Base-by-base conservation (phyloP, 495 filamentous ascomycete genomes). In the Aspergillus nidulans region DNA sequence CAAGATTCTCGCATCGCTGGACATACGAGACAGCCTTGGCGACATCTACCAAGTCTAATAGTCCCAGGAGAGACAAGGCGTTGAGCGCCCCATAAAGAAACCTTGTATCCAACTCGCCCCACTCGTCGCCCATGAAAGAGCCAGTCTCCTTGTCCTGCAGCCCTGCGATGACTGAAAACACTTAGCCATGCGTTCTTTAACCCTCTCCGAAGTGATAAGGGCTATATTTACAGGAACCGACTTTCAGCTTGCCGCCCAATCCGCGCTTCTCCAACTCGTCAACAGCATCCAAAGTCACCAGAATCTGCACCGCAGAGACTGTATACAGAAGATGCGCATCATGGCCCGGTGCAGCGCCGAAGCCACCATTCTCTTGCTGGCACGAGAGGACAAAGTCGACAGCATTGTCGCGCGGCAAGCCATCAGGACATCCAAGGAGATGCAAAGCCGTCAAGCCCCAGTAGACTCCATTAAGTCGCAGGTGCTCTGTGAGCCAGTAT, bases 301-400 rank as follows among this genome's bases (percentile, higher is more conserved):
- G 78, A 41, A 97, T 90, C 72, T 98, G 94, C 55, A 98, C 84
- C 19, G 89, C 92, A 59, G 90, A 96, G 57, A 91, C 85, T 7
- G 95, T 97, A 66, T 92, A 96, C 20, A 97, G 80, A 79, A 98
- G 87, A 68, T 98, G 94, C 7, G 94, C 81, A 71, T 98, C 94
- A 66, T 98, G 94, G 8, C 90, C 89, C 1, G 94, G 94, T 8
- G 91, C 90, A 50, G 94, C 91, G 15, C 92, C 91, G 60, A 98
- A 97, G 10, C 94, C 95, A 39, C 92, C 92, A 65, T 77, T 87
- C 1, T 88, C 87, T 62, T 87, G 83, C 68, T 95, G 87, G 58
- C 95, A 98, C 4, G 89, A 92, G 2, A 96, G 80, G 6, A 97
- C 90, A 72, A 95, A 98, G 60, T 90, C 83, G 65, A 98, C 85